Evolutionary conservation across 2,329 filamentous ascomycete genomes (phyloP), one percentile per base, ranked within the genome.

Genomic region (Pyricularia sp.): DNA sequence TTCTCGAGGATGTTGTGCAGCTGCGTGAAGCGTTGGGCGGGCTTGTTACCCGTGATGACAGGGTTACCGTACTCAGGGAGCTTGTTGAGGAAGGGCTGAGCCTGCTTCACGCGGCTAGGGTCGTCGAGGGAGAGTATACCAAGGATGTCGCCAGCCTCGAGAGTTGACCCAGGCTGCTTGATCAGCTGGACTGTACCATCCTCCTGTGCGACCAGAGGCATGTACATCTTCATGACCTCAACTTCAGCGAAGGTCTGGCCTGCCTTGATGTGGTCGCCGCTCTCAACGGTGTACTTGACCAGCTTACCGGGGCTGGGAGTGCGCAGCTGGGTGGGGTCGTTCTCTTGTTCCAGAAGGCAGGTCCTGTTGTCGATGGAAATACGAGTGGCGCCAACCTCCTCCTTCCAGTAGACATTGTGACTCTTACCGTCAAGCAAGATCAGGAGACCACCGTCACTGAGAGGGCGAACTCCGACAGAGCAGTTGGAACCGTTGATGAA

Each of bases 191-290:
- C 94, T 68, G 97, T 87, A 84, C 95, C 95, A 75, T 97, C 95
- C 79, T 99, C 95, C 77, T 94, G 91, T 2, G 95, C 92, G 71
- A 99, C 87, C 69, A 99, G 86, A 76, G 95, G 95, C 95, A 99
- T 99, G 86, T 98, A 98, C 95, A 99, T 99, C 87, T 99, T 99
- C 95, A 99, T 99, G 81, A 99, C 95, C 82, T 99, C 95, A 59
- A 99, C 94, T 80, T 99, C 95, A 69, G 95, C 95, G 77, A 93
- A 99, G 42, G 94, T 85, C 80, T 98, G 92, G 69, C 94, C 94
- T 74, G 96, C 93, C 79, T 88, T 90, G 80, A 99, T 89, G 78
- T 99, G 95, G 74, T 93, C 87, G 71, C 95, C 95, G 76, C 97
- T 98, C 79, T 97, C 95, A 2, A 99, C 92, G 1, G 93, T 92